phyloP scores from a whole-genome alignment of 129 eudicot genomes.

The Flaveria trinervia region DNA sequence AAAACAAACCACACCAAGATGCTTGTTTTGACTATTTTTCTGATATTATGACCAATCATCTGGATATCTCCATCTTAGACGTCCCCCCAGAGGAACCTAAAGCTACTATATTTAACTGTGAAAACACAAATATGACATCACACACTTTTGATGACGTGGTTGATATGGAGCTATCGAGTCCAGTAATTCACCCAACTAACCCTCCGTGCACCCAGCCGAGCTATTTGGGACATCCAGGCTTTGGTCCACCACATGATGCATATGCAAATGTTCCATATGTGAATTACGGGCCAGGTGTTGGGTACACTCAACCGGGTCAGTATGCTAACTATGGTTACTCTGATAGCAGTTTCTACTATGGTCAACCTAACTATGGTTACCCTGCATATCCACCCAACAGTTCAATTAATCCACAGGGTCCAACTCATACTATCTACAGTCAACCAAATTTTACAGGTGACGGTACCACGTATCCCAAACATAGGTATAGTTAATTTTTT shows the following conservation, averaged over 20 bases:
- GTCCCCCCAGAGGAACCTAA: background rate
- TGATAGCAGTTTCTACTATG: background rate
- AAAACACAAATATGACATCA: background rate
- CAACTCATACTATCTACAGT: slow-evolving; percentile 4
- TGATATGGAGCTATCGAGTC: slow-evolving; percentile 31
- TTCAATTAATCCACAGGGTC: background rate
- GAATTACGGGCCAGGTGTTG: slow-evolving; percentile 1
- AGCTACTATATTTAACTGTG: slow-evolving; percentile 2
- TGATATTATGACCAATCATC: slow-evolving; percentile 8
- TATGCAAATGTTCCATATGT: background rate
- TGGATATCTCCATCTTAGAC: background rate
- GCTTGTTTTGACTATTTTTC: slow-evolving; percentile 52
- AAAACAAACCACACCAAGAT: background rate
- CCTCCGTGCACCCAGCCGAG: slow-evolving; percentile 6
- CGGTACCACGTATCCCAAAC: slow-evolving; percentile 16
- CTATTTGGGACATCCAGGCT: slow-evolving; percentile 12
- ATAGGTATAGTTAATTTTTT: slow-evolving; percentile 17
- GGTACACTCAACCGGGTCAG: slow-evolving; percentile 1
- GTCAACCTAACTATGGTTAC: slow-evolving; percentile 13
- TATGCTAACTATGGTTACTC: slow-evolving; percentile 11
- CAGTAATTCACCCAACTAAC: slow-evolving; percentile 17
- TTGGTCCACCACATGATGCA: slow-evolving; percentile 14
- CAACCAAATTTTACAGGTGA: slow-evolving; percentile 17
- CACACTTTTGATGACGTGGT: slow-evolving; percentile 12
- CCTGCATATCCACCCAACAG: background rate